Evolutionary conservation across 768 basidiomycete genomes (phyloP), one percentile per base, ranked within the genome.

Genomic region (Cubamyces sp.): DNA sequence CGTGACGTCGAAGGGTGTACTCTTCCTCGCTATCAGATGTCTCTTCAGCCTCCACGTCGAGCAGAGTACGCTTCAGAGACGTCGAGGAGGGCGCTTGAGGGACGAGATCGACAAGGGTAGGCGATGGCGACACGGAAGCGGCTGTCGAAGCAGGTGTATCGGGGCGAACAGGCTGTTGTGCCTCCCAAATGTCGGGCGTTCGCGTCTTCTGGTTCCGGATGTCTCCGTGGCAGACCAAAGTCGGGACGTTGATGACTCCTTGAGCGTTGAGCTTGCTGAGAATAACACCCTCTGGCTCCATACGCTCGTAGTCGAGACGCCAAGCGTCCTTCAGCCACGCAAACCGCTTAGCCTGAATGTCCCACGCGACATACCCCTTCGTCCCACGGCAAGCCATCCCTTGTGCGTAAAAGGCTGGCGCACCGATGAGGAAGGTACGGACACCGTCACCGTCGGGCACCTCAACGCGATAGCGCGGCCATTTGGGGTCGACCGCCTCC

Each of bases 301-400:
- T 6, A 5, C 23, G 12, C 23, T 52, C 26, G 37, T 57, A 52
- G 53, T 40, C 16, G 7, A 25, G 23, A 3, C 62, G 50, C 62
- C 62, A 64, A 1, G 56, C 34, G 28, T 64, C 62, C 52, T 64
- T 64, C 41, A 64, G 37, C 41, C 41, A 64, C 1, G 54, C 57
- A 41, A 64, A 59, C 1, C 11, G 5, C 21, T 40, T 11, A 12
- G 57, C 34, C 9, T 21, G 6, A n/a, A n/a, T 7, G 41, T 64
- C 62, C 7, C 46, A 11, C 1, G 56, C 61, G 21, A 63, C 30
- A 19, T 63, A 63, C 6, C 55, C 61, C 3, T 56, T 55, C 28
- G 61, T 63, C 2, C 46, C 47, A 3, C 61, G 54, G 2, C 61
- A 53, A 2, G 25, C 30, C 45, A 55, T 30, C 3, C 42, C 43